Evolutionary conservation across 768 basidiomycete species (phyloP).

Genomic region (Daedalea quercina): DNA sequence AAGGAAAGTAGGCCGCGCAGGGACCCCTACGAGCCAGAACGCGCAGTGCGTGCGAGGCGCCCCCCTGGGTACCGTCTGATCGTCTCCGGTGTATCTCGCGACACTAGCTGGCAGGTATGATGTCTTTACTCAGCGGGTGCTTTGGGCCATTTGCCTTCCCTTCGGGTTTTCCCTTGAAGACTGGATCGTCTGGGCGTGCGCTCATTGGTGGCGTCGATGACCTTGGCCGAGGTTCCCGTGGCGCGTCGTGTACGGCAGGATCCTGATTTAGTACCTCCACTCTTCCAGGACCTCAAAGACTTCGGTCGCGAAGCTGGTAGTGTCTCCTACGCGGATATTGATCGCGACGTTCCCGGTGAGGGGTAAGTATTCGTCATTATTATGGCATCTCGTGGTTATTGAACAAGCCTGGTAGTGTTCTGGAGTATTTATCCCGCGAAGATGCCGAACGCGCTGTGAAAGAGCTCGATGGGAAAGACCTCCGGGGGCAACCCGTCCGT

Average conservation of each 20-base stretch:
- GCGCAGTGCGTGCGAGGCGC: slow-evolving; percentile 62
- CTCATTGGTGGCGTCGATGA: not conserved
- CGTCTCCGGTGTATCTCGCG: slow-evolving; percentile 85
- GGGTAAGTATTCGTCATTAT: slow-evolving; percentile 50
- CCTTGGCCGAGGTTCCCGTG: not conserved
- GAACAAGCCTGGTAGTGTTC: slow-evolving; percentile 45
- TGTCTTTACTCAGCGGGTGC: slow-evolving; percentile 21
- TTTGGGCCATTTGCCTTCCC: not conserved
- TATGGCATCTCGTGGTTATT: not conserved
- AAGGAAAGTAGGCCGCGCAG: slow-evolving; percentile 87
- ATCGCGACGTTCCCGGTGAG: slow-evolving; percentile 77
- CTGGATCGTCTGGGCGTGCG: not conserved
- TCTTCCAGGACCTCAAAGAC: slow-evolving; percentile 89
- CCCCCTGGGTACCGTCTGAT: slow-evolving; percentile 79
- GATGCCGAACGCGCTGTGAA: slow-evolving; percentile 94
- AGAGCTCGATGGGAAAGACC: slow-evolving; percentile 79
- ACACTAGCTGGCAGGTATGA: slow-evolving; percentile 99
- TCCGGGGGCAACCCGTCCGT: slow-evolving; percentile 76
- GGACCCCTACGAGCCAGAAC: slow-evolving; percentile 62
- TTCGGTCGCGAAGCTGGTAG: slow-evolving; percentile 92
- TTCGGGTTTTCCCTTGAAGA: not conserved
- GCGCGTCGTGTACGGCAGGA: not conserved
- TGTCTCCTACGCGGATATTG: slow-evolving; percentile 93
- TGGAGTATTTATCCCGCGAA: slow-evolving; percentile 83
- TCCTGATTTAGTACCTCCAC: slow-evolving; percentile 1